phyloP scores from a whole-genome alignment of 1,284 basidiomycete genomes.

The Papiliotrema terrestris region DNA sequence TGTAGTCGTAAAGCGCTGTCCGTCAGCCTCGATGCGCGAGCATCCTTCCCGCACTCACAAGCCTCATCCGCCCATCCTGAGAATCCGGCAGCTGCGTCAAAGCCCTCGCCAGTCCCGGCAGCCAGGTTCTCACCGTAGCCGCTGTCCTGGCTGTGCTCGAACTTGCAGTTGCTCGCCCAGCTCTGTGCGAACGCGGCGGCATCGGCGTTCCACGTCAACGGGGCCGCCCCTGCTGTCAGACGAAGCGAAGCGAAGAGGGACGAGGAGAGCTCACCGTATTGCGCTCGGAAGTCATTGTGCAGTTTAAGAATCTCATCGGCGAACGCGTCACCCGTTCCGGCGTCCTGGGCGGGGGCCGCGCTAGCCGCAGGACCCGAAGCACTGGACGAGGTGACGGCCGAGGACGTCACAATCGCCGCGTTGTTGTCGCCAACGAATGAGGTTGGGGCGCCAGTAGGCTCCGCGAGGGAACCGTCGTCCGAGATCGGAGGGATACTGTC shows the following conservation, averaged over 20 bases:
- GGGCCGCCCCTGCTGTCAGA: constrained; percentile 1
- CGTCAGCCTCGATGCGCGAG: background rate
- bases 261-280: constrained; percentile 33
- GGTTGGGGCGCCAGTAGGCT: background rate
- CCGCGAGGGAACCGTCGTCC: too few species aligned
- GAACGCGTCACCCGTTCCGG: background rate
- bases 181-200: constrained; percentile 9
- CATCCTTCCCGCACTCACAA: constrained; percentile 10
- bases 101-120: constrained; percentile 25
- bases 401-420: constrained; percentile 2
- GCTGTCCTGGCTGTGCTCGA: constrained; percentile 14
- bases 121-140: constrained; percentile 30
- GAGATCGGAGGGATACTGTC: too few species aligned
- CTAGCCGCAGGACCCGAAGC: background rate
- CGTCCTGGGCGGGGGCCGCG: background rate
- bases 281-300: constrained; percentile 37
- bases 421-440: background rate
- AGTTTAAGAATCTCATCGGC: constrained; percentile 16
- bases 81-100: constrained; percentile 25
- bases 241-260: background rate
- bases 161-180: constrained; percentile 7
- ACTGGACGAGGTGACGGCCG: background rate
- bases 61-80: constrained; percentile 38
- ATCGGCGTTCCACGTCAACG: constrained; percentile 13
- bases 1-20: constrained; percentile 28